phyloP scores from a whole-genome alignment of 2,329 filamentous ascomycete species.

The Colletotrichum aenigma region DNA sequence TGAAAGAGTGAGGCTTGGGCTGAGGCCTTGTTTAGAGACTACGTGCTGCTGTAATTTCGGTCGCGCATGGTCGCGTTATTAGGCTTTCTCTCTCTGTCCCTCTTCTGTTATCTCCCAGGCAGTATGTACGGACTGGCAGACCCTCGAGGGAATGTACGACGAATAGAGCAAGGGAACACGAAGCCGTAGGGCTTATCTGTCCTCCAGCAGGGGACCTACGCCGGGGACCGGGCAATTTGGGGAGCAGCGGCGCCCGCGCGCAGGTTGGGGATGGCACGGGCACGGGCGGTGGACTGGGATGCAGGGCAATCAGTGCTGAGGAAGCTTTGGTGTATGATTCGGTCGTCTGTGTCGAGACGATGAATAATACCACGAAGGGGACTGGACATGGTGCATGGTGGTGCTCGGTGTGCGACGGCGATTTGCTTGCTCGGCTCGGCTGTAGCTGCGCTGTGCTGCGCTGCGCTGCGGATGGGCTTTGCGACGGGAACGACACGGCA shows the following conservation, averaged over 20 bases:
- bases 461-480: neutral
- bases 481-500: neutral
- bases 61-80: neutral
- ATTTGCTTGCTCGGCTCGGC: neutral
- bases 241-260: neutral
- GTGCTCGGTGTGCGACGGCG: neutral
- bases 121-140: neutral
- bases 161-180: neutral
- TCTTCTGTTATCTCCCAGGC: neutral
- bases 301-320: conserved; percentile 3
- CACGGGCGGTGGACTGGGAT: neutral
- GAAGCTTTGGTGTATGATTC: neutral
- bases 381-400: neutral
- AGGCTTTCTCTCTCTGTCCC: neutral
- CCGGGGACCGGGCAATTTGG: neutral
- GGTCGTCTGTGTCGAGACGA: neutral
- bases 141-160: neutral
- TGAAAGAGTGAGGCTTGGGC: conserved; percentile 1
- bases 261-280: neutral
- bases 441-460: neutral
- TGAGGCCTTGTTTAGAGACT: neutral
- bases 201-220: neutral
- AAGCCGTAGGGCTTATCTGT: neutral
- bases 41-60: neutral
- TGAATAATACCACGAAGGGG: neutral